Percentiles rank a stretch among this genome's conserved stretches.
Conservation (phyloP, 768 basidiomycete species). For the Boletus rubropictus region DNA sequence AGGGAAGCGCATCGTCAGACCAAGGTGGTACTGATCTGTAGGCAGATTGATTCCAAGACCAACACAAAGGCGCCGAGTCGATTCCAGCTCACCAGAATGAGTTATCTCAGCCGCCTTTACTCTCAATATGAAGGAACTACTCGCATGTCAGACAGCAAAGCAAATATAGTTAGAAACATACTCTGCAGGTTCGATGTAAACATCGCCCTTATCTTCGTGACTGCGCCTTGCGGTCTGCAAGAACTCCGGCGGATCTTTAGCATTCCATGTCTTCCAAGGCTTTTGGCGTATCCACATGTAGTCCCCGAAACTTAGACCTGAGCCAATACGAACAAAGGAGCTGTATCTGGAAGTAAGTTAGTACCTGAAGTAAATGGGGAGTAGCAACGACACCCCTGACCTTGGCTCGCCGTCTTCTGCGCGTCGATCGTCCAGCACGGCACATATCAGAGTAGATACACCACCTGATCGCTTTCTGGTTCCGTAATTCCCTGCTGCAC, state of each 20-base stretch:
- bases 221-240: slow-evolving; percentile 52
- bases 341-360: slow-evolving; percentile 53
- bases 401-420: slow-evolving; percentile 50
- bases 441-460: slow-evolving; percentile 85
- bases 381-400: slow-evolving; percentile 33
- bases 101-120: slow-evolving; percentile 93
- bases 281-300: slow-evolving; percentile 79
- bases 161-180: slow-evolving; percentile 30
- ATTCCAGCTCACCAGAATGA: slow-evolving; percentile 48
- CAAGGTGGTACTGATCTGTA: slow-evolving; percentile 75
- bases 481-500: slow-evolving; percentile 82
- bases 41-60: not conserved
- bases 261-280: slow-evolving; percentile 79
- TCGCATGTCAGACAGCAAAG: slow-evolving; percentile 1
- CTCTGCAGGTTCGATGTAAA: slow-evolving; percentile 89
- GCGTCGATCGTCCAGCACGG: slow-evolving; percentile 72
- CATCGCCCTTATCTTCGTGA: slow-evolving; percentile 80
- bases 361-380: not conserved
- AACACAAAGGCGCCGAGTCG: not conserved
- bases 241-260: slow-evolving; percentile 68
- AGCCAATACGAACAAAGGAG: slow-evolving; percentile 84
- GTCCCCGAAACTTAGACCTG: slow-evolving; percentile 80
- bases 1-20: slow-evolving; percentile 92
- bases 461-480: slow-evolving; percentile 80
- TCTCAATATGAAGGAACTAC: slow-evolving; percentile 87